Base-by-base conservation (phyloP, 140 eudicot genomes). In the Bidens hawaiensis region DNA sequence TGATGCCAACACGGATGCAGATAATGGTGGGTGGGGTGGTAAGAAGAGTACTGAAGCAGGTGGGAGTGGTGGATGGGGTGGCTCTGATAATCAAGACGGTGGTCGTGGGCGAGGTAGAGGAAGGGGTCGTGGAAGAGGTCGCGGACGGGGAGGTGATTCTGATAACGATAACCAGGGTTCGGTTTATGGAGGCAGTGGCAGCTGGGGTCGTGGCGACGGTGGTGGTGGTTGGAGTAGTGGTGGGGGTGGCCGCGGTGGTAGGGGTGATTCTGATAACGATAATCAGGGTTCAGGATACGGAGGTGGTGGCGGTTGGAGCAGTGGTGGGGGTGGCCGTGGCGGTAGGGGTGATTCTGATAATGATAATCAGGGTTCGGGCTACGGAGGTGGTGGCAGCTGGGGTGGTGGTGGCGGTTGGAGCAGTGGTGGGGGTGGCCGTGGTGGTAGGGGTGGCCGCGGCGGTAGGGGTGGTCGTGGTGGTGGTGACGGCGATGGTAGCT, bases 221-320 rank as follows among this genome's bases (percentile, higher is more conserved):
- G 54, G 72, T 17, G 48, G 95, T 51, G 81, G 64, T 6, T 47
- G 64, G 21, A 54, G 70, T 58, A 70, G 70, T 22, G 58, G 53
- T 56, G 55, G 72, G 17, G 15, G 60, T 16, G 58, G 66, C 41
- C 41, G 41, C 41, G 7, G 61, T 60, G 74, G 49, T n/a, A n/a
- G n/a, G n/a, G n/a, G n/a, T n/a, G n/a, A n/a, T n/a, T n/a, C n/a
- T n/a, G n/a, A n/a, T n/a, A n/a, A n/a, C n/a, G n/a, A n/a, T n/a
- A n/a, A n/a, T n/a, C n/a, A n/a, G n/a, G n/a, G n/a, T n/a, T n/a
- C n/a, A n/a, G n/a, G n/a, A n/a, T n/a, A n/a, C n/a, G n/a, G n/a
- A 0, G 34, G n/a, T n/a, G 69, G 75, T 15, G 55, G 43, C 14
- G 19, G 69, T 12, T 34, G 75, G 56, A n/a, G n/a, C n/a, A n/a